Evolutionary conservation across 2,329 filamentous ascomycete genomes (phyloP).

Genomic region (Trichoderma hamatum): DNA sequence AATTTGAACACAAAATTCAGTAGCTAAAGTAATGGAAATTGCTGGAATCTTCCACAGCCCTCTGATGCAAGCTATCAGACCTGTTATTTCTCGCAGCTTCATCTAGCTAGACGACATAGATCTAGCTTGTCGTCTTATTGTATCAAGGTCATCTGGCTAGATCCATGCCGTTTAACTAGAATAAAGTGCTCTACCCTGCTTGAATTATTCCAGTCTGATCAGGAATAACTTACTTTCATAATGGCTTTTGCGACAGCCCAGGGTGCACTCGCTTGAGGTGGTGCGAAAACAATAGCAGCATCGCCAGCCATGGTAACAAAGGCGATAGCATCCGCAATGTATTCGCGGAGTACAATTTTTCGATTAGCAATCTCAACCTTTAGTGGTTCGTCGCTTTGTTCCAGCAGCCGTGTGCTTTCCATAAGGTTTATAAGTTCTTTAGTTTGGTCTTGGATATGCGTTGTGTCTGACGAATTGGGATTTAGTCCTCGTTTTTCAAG

Average conservation of each 20-base stretch:
- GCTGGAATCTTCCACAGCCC: too few relatives aligned
- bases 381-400: not conserved
- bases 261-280: constrained; percentile 2
- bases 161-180: too few relatives aligned
- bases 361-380: not conserved
- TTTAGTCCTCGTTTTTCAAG: not conserved
- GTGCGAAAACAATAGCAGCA: constrained; percentile 5
- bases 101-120: too few relatives aligned
- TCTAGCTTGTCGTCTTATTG: too few relatives aligned
- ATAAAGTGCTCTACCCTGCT: too few relatives aligned
- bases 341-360: constrained; percentile 12
- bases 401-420: not conserved
- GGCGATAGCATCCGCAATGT: not conserved
- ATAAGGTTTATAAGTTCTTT: not conserved
- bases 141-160: too few relatives aligned
- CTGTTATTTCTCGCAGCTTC: too few relatives aligned
- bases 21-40: too few relatives aligned
- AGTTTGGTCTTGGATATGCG: not conserved
- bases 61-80: too few relatives aligned
- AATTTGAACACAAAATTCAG: too few relatives aligned
- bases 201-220: too few relatives aligned
- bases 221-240: constrained; percentile 3
- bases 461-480: not conserved
- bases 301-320: constrained; percentile 22
- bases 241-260: constrained; percentile 19